These are phyloP conservation scores for Didymella glomerata DNA, from an alignment of 2,329 filamentous ascomycete genomes.

Conservation along the genomic window DNA sequence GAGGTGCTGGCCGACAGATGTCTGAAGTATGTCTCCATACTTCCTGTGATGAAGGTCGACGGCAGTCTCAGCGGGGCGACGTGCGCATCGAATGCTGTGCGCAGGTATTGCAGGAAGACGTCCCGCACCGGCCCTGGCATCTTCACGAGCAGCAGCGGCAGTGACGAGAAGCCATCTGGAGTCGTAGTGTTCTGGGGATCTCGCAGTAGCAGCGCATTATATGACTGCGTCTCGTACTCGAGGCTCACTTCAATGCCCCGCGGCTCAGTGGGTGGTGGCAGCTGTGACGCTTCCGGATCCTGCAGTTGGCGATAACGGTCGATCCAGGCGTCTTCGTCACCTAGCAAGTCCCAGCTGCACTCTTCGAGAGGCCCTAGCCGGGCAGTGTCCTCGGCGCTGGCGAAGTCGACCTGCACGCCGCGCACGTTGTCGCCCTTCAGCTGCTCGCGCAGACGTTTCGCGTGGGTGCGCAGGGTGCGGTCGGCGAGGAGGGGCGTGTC, in stretches of 20 bases:
- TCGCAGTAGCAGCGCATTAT: constrained; percentile 61
- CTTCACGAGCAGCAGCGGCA: constrained; percentile 61
- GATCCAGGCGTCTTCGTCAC: constrained; percentile 53
- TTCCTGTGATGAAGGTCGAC: constrained; percentile 55
- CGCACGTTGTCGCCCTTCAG: constrained; percentile 60
- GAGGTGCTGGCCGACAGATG: constrained; percentile 58
- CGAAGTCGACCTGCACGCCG: constrained; percentile 55
- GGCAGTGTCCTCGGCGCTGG: constrained; percentile 51
- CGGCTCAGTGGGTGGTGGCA: constrained; percentile 32
- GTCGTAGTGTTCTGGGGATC: constrained; percentile 42
- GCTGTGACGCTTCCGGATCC: constrained; percentile 45
- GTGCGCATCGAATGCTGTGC: constrained; percentile 61
- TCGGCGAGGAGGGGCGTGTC: constrained; percentile 49
- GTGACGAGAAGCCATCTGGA: constrained; percentile 54
- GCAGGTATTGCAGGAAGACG: constrained; percentile 59
- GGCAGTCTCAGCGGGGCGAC: constrained; percentile 56
- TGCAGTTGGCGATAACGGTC: constrained; percentile 46
- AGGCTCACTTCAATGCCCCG: constrained; percentile 60
- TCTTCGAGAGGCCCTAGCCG: constrained; percentile 58
- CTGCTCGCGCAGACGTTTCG: constrained; percentile 58
- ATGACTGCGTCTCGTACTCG: constrained; percentile 59
- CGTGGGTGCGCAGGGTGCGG: constrained; percentile 55
- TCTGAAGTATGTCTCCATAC: constrained; percentile 65
- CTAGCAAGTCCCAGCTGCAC: constrained; percentile 57
- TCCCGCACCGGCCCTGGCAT: constrained; percentile 61